Conservation (phyloP, 1,139 yeast genomes). For the Nakaseomyces kungkrabaensis region DNA sequence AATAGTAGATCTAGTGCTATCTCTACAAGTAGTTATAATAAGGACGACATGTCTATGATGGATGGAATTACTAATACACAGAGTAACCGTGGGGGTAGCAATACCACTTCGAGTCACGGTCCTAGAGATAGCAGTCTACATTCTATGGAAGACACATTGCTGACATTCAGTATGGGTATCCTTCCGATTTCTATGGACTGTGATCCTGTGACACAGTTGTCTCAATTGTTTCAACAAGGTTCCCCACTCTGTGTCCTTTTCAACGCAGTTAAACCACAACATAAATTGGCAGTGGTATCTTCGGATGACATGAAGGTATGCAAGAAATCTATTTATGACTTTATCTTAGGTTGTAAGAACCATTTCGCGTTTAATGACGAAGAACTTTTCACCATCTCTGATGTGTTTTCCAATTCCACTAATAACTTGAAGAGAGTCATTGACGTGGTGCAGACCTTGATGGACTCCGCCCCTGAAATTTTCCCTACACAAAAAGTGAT, state of each 20-base stretch:
- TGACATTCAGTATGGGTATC: slow-evolving; percentile 65
- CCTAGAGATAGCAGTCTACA: slow-evolving; percentile 19
- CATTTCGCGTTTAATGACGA: slow-evolving; percentile 70
- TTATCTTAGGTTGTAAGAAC: slow-evolving; percentile 75
- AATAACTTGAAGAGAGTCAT: slow-evolving; percentile 67
- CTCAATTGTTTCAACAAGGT: slow-evolving; percentile 86
- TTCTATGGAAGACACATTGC: slow-evolving; percentile 26
- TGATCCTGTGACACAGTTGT: slow-evolving; percentile 88
- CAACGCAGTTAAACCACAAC: slow-evolving; percentile 42
- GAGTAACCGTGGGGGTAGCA: slow-evolving; percentile 10
- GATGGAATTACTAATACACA: slow-evolving; percentile 17
- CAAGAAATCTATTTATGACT: slow-evolving; percentile 84
- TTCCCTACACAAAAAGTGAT: slow-evolving; percentile 23
- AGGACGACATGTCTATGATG: slow-evolving; percentile 15
- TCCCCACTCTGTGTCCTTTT: slow-evolving; percentile 81
- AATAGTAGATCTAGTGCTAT: slow-evolving; percentile 21
- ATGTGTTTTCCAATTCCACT: slow-evolving; percentile 77
- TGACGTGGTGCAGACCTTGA: slow-evolving; percentile 54
- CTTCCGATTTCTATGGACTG: slow-evolving; percentile 62
- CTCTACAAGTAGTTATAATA: slow-evolving; percentile 17
- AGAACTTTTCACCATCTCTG: slow-evolving; percentile 78
- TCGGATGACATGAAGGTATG: slow-evolving; percentile 77
- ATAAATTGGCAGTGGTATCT: slow-evolving; percentile 43
- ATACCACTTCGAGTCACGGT: neutral
- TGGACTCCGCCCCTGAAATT: slow-evolving; percentile 41